Evolutionary conservation across 768 basidiomycete genomes (phyloP), one percentile per base, ranked within the genome.

Genomic region (Pisolithus microcarpus): DNA sequence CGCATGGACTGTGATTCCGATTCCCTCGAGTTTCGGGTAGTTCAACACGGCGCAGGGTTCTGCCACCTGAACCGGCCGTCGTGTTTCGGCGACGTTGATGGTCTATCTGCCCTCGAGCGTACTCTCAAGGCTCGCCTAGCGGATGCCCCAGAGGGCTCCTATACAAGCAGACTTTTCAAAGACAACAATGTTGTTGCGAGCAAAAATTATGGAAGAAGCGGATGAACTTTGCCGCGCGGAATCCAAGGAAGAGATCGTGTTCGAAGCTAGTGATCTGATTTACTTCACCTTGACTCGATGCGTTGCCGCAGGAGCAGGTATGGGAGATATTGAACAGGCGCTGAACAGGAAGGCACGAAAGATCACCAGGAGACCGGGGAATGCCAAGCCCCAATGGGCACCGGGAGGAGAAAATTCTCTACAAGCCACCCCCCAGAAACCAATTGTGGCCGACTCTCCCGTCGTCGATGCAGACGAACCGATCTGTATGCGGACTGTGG

Each of bases 201-300:
- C 92, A 47, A 99, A 99, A 75, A 92, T 99, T 56, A 91, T 88
- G 84, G 96, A 99, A 68, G 96, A 99, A 66, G 96, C 96, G 0
- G 90, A 95, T 59, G 96, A 99, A 67, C 78, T 99, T n/a, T 95
- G 92, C 64, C 75, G 76, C 16, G 91, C 91, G 21, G 73, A 81
- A 58, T 80, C 81, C 1, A 80, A 79, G 61, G 82, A 87, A 44
- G 90, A 97, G 28, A 73, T 96, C 15, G 88, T 93, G 1, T 95
- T 94, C 54, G 96, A 99, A 68, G 90, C 93, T 7, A 95, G 94
- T 1, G 96, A 99, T 70, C 73, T 99, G 21, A 61, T 95, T 38
- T 99, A 98, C 72, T 99, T 99, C 63, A 81, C 87, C 1, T 69
- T 99, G 58, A 81, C 88, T 19, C 84, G 85, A 57, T 97, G 95